Conservation (phyloP, 306 rosid genomes). For the Alnus glutinosa region DNA sequence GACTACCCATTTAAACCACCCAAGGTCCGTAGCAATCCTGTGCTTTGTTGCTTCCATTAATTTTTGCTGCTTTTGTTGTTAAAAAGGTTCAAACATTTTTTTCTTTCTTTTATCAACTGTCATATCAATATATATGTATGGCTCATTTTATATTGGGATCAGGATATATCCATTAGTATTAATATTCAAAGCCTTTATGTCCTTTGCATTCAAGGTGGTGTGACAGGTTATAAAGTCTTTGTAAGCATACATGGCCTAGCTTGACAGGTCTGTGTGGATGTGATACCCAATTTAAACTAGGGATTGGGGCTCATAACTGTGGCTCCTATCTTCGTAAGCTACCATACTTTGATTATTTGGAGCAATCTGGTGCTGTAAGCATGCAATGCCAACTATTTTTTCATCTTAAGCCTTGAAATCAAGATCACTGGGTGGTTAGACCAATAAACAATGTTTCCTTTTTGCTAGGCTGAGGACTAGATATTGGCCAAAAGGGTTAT, state of each 20-base stretch:
- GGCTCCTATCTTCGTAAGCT: not conserved
- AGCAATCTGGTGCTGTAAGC: not conserved
- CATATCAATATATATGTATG: not conserved
- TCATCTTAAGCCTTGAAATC: not conserved
- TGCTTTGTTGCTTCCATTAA: not conserved
- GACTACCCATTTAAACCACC: conserved; percentile 66
- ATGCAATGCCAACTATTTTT: not conserved
- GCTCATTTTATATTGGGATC: not conserved
- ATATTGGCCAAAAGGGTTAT: not conserved
- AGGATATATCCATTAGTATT: not conserved
- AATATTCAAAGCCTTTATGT: not conserved
- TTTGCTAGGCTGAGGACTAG: not conserved
- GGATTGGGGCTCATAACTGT: not conserved
- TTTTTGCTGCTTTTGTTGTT: not conserved
- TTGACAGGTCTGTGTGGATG: not conserved
- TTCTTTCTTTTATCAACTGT: not conserved
- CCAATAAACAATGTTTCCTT: not conserved
- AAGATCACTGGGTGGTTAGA: not conserved
- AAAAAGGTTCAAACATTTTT: not conserved
- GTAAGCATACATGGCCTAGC: conserved; percentile 1
- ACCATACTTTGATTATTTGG: not conserved
- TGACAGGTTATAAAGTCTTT: not conserved
- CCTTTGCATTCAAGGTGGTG: not conserved
- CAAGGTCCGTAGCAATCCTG: conserved; percentile 35
- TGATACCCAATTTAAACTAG: not conserved